Evolutionary conservation across 192 early-diverging fungal genomes (phyloP), one percentile per base, ranked within the genome.

Genomic region (Thamnidium elegans): DNA sequence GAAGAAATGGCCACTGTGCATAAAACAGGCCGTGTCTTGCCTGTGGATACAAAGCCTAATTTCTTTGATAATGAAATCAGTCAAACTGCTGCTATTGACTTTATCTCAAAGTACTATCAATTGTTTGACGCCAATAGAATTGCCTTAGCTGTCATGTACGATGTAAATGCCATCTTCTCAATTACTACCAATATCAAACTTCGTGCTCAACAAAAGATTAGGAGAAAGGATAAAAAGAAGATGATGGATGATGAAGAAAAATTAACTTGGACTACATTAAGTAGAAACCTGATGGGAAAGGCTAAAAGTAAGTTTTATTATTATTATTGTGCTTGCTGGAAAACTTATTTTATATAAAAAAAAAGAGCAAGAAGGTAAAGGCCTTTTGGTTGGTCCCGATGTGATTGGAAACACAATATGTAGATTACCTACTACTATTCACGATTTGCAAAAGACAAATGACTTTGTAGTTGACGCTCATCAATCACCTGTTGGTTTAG

Each of bases 51-150:
- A 1, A 21, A 36, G 4, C 62, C 61, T 10, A 63, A 26, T 23
- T 79, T 74, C 58, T 79, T 79, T 50, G 80, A 82, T 51, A 67
- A 61, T 21, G 69, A 76, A 3, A 63, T 19, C 4, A 78, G 73
- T 4, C 66, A 73, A 23, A 17, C 45, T 1, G 69, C 63, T 19
- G 78, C 64, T 15, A 21, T 65, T 23, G 72, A 73, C 8, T 82
- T 82, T 34, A 46, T 79, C 3, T 55, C 61, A 4, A 66, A 65
- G 10, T 82, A 75, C n/a, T 71, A 73, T 14, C 55, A 51, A 4
- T 36, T 68, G 0, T 82, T 73, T 54, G 80, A 82, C 52, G 52
- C 61, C 9, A 58, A 79, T 21, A 65, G 78, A 3, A 34, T 50
- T 7, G 32, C 62, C 1, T 55, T 82, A 7, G 59, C 58, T 9